These are phyloP conservation scores for Heimioporus sp. DNA, from an alignment of 768 basidiomycete genomes.

Conservation along the genomic window DNA sequence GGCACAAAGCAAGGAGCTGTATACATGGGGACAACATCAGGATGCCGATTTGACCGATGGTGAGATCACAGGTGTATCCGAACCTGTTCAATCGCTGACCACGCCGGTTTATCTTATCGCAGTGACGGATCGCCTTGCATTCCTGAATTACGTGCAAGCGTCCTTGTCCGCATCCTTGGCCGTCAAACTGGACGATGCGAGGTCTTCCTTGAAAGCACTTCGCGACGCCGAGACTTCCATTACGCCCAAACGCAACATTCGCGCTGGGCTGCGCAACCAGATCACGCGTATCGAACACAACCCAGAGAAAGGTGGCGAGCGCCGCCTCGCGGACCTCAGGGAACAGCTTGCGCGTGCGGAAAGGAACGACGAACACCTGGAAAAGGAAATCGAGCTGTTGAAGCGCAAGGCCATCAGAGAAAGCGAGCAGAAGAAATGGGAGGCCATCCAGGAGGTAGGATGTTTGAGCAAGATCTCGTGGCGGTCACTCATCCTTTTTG, in stretches of 20 bases:
- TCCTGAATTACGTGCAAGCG: slow-evolving; percentile 75
- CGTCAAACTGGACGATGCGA: slow-evolving; percentile 58
- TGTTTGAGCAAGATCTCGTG: slow-evolving; percentile 1
- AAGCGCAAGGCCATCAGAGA: slow-evolving; percentile 76
- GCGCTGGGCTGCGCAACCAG: slow-evolving; percentile 55
- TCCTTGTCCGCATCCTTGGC: slow-evolving; percentile 62
- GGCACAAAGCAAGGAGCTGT: slow-evolving; percentile 79
- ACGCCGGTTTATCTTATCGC: slow-evolving; percentile 8
- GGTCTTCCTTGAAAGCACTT: slow-evolving; percentile 65
- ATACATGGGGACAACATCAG: slow-evolving; percentile 79
- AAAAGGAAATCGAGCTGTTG: slow-evolving; percentile 68
- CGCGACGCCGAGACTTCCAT: slow-evolving; percentile 67
- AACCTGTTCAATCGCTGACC: not conserved
- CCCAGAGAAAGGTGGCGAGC: slow-evolving; percentile 61
- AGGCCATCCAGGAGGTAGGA: slow-evolving; percentile 72
- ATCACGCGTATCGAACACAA: slow-evolving; percentile 66
- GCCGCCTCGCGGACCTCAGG: slow-evolving; percentile 66
- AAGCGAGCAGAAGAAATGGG: slow-evolving; percentile 77
- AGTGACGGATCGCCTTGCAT: slow-evolving; percentile 83
- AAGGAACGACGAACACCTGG: slow-evolving; percentile 58
- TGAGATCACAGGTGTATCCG: slow-evolving; percentile 25
- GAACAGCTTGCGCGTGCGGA: slow-evolving; percentile 67
- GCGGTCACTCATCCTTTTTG: not conserved
- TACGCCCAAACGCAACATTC: slow-evolving; percentile 59
- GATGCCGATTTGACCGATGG: slow-evolving; percentile 75